Evolutionary conservation across 2,329 filamentous ascomycete species (phyloP), one percentile per base, ranked within the genome.

Genomic region (Rugonectria rugulosa): DNA sequence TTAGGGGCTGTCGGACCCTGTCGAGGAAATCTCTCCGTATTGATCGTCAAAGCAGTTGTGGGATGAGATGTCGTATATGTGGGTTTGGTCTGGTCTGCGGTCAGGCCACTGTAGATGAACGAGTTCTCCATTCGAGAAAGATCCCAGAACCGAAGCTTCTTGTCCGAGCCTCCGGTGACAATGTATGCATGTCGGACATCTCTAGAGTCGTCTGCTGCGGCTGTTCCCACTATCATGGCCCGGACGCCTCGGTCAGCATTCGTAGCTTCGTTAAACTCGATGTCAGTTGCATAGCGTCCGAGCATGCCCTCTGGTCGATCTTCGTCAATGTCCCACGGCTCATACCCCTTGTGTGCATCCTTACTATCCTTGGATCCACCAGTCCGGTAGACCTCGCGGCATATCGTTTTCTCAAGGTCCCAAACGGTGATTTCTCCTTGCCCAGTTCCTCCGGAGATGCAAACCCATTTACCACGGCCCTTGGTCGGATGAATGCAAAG

Each of bases 131-230:
- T 82, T 9, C 88, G 87, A 9, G 86, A 81, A 12, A 95, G 81
- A 69, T 99, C 94, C 95, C 95, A 99, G 75, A 96, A 98, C 9
- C 95, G 87, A 15, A 99, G 84, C 73, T 91, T 95, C 75, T 90
- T 91, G 73, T 98, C 95, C 10, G 90, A 90, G 0, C 94, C 94
- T 15, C 89, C 93, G 0, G 92, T 95, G 31, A 99, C 78, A 41
- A 97, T 84, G 70, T 95, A 97, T 0, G 91, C 88, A 66, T 92
- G 88, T 53, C 89, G 88, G 4, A 89, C 83, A 41, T 93, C 90
- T 37, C 85, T 81, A 54, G 87, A 86, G 45, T 92, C 87, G 20
- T 86, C 82, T 5, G 83, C 79, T 61, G 92, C 87, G 66, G 92
- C 89, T 9, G 87, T 84, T 6, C 90, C 91, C 9, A 90, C 84